These are phyloP conservation scores for Picea glauca DNA, from an alignment of 75 land plant genomes.

Conservation along the genomic window DNA sequence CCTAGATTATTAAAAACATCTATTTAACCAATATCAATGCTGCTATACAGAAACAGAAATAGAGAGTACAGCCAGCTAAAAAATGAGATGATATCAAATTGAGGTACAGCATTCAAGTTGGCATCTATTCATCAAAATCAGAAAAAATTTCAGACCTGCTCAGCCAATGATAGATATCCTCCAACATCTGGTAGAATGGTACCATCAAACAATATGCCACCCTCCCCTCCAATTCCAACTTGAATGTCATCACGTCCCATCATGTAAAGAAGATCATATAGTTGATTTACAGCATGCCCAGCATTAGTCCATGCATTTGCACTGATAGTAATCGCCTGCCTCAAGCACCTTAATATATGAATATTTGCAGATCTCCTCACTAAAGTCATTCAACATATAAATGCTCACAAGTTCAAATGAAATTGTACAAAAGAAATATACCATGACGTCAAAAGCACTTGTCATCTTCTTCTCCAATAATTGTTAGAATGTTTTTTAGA, in stretches of 20 bases:
- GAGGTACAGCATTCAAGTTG: not conserved
- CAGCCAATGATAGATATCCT: constrained; percentile 78
- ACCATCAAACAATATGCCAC: constrained; percentile 62
- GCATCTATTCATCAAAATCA: not conserved
- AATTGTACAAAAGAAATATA: too few relatives aligned
- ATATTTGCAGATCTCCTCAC: too few relatives aligned
- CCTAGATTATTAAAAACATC: not conserved
- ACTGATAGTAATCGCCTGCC: constrained; percentile 70
- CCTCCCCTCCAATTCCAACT: constrained; percentile 89
- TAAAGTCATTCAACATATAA: too few relatives aligned
- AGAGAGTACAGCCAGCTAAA: not conserved
- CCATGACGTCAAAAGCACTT: too few relatives aligned
- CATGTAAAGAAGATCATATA: constrained; percentile 87
- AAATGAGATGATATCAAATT: not conserved
- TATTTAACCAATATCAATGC: not conserved
- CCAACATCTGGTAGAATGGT: constrained; percentile 72
- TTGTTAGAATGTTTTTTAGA: too few relatives aligned
- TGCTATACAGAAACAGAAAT: not conserved
- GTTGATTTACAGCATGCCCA: constrained; percentile 76
- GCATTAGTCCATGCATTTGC: constrained; percentile 82
- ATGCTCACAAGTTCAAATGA: too few relatives aligned
- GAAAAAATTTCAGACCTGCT: constrained; percentile 44
- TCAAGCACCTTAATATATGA: not conserved
- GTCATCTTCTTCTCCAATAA: too few relatives aligned
- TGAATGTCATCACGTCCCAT: constrained; percentile 83